These are phyloP conservation scores for Mentha longifolia DNA, from an alignment of 257 asterid genomes.

Conservation along the genomic window DNA sequence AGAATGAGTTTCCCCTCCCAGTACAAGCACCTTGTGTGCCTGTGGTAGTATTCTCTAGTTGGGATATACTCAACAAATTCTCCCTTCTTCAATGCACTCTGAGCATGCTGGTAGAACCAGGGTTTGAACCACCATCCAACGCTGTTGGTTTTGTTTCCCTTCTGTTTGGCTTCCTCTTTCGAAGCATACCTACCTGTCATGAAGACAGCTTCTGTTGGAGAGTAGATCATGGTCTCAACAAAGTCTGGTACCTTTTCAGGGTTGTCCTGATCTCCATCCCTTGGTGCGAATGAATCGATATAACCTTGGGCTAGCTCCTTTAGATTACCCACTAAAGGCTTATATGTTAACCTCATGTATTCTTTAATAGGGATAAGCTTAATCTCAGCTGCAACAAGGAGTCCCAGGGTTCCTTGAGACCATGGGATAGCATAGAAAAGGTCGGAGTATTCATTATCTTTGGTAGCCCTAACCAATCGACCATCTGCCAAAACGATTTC, in stretches of 20 bases:
- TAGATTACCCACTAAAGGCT: constrained; percentile 75
- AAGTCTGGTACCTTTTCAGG: constrained; percentile 85
- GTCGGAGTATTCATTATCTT: constrained; percentile 86
- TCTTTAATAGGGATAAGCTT: constrained; percentile 90
- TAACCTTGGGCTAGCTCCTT: constrained; percentile 84
- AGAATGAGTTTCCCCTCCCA: constrained; percentile 99
- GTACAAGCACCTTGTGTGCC: constrained; percentile 93
- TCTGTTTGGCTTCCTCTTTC: constrained; percentile 85
- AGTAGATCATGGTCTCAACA: constrained; percentile 86
- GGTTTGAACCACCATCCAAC: constrained; percentile 98
- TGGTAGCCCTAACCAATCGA: constrained; percentile 80
- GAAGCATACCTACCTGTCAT: constrained; percentile 87
- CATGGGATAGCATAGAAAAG: constrained; percentile 92
- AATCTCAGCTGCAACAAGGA: constrained; percentile 93
- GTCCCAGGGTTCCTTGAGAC: constrained; percentile 98
- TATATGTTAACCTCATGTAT: constrained; percentile 88
- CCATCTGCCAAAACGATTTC: constrained; percentile 92
- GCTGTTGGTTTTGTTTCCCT: constrained; percentile 75
- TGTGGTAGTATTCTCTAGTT: constrained; percentile 89
- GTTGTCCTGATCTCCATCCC: constrained; percentile 90
- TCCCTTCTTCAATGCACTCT: constrained; percentile 83
- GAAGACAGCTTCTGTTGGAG: constrained; percentile 75
- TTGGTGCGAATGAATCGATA: constrained; percentile 79
- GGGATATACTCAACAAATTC: constrained; percentile 94
- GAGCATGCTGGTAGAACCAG: constrained; percentile 99